Percentiles rank a stretch among this genome's conserved stretches.
phyloP scores from a whole-genome alignment of 208 protist species.

The Acanthamoeba culbertsoni region DNA sequence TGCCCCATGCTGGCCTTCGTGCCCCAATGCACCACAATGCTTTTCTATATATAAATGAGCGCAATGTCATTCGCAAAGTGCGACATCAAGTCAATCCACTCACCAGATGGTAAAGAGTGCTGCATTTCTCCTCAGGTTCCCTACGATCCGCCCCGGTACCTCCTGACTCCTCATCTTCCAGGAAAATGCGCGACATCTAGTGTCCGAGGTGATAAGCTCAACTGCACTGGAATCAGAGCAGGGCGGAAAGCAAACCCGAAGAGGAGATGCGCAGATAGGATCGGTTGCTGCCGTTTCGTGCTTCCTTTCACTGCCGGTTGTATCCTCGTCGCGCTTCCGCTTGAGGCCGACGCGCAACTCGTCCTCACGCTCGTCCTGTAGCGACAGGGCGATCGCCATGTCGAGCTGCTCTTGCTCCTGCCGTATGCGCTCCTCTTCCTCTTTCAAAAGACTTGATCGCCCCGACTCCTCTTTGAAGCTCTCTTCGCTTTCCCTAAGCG shows the following conservation, averaged over 20 bases:
- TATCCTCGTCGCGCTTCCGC: neutral
- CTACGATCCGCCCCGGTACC: neutral
- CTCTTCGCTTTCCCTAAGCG: neutral
- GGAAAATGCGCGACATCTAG: neutral
- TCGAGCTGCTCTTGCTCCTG: neutral
- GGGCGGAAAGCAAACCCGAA: neutral
- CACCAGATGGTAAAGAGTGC: neutral
- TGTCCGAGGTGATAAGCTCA: too few relatives aligned
- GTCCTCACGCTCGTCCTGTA: neutral
- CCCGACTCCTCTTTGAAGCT: neutral
- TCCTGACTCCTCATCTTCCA: neutral
- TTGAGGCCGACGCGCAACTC: neutral
- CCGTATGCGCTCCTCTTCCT: neutral
- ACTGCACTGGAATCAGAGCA: neutral
- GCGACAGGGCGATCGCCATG: neutral
- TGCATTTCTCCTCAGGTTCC: neutral
- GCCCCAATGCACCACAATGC: conserved; percentile 28
- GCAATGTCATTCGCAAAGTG: neutral
- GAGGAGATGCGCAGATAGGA: too few relatives aligned
- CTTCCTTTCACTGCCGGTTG: neutral
- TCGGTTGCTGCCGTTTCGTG: neutral
- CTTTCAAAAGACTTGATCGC: neutral
- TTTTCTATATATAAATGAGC: neutral
- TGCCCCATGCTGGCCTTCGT: neutral
- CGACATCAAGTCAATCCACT: neutral